Evolutionary conservation across 73 alveolate species (phyloP).

Genomic region (Effrenium voratum): DNA sequence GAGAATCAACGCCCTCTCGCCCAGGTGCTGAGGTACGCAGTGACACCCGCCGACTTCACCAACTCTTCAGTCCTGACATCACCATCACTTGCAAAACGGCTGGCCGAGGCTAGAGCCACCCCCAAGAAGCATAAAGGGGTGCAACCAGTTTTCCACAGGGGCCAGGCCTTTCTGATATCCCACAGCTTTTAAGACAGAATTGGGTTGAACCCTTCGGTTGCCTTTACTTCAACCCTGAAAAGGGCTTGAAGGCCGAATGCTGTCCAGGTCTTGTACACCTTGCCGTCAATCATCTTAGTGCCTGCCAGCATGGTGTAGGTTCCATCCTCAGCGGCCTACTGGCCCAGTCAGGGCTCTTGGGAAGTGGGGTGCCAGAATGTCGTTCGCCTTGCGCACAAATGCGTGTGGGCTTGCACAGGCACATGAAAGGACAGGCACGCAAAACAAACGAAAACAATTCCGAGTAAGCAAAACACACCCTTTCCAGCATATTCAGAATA

Average conservation of each 20-base stretch:
- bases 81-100: too few species aligned
- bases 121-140: too few species aligned
- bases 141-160: too few species aligned
- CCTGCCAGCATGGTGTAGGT: constrained; percentile 19
- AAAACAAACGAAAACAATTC: background rate
- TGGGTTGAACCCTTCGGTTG: too few species aligned
- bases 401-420: background rate
- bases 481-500: too few species aligned
- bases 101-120: too few species aligned
- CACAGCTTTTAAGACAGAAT: too few species aligned
- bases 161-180: too few species aligned
- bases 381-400: background rate
- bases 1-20: background rate
- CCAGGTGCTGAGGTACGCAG: constrained; percentile 70
- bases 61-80: constrained; percentile 83
- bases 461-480: background rate
- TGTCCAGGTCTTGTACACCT: constrained; percentile 83
- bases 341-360: too few species aligned
- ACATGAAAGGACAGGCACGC: background rate
- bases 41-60: constrained; percentile 82
- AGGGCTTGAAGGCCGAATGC: too few species aligned
- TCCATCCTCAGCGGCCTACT: constrained; percentile 30
- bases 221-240: too few species aligned
- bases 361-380: too few species aligned
- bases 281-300: constrained; percentile 1